Conservation (phyloP, 2,329 filamentous ascomycete species). For the Penicillium concentricum region DNA sequence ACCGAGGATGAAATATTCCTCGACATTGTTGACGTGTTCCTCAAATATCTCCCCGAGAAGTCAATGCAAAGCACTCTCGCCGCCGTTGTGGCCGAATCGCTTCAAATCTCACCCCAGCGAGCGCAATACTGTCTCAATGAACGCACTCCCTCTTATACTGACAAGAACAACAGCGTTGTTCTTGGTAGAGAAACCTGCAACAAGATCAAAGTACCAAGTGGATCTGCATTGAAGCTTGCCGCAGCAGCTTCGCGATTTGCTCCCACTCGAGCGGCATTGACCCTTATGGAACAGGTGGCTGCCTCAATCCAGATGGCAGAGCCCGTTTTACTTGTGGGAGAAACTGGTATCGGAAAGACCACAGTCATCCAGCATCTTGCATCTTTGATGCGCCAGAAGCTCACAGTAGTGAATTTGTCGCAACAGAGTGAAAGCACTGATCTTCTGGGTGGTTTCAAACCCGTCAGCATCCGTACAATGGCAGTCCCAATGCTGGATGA, state of each 20-base stretch:
- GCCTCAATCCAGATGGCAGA: conserved; percentile 81
- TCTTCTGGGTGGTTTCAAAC: conserved; percentile 92
- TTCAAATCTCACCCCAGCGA: conserved; percentile 81
- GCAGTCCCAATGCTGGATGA: conserved; percentile 89
- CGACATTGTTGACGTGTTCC: conserved; percentile 90
- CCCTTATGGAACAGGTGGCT: conserved; percentile 83
- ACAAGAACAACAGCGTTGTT: conserved; percentile 57
- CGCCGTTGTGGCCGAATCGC: conserved; percentile 74
- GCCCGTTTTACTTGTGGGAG: conserved; percentile 89
- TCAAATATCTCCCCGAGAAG: conserved; percentile 71
- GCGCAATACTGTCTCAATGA: conserved; percentile 73
- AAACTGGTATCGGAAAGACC: conserved; percentile 98
- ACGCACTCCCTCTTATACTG: conserved; percentile 69
- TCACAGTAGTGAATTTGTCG: conserved; percentile 92
- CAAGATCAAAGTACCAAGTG: conserved; percentile 54
- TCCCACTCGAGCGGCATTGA: conserved; percentile 79
- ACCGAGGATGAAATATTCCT: conserved; percentile 82
- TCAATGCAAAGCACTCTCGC: conserved; percentile 55
- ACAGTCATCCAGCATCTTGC: conserved; percentile 93
- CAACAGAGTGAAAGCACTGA: conserved; percentile 98
- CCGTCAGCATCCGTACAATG: conserved; percentile 83
- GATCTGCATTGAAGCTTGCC: conserved; percentile 45
- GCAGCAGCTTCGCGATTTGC: conserved; percentile 63
- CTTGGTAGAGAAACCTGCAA: conserved; percentile 66
- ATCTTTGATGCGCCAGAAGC: conserved; percentile 75